phyloP scores from a whole-genome alignment of 164 flowering plant genomes.

The Euptelea pleiosperma region DNA sequence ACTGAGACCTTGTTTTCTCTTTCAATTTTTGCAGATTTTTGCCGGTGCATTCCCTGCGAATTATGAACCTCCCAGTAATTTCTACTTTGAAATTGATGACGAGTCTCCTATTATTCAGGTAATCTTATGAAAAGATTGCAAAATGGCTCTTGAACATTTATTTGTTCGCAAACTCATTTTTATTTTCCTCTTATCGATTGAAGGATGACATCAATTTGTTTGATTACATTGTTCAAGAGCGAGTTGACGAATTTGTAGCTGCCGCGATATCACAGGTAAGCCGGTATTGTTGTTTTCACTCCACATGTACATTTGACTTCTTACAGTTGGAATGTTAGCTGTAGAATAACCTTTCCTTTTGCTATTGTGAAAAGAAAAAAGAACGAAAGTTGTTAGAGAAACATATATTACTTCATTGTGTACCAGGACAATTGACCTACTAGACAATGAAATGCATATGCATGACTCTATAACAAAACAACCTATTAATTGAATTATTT shows the following conservation, averaged over 20 bases:
- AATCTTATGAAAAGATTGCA: background rate
- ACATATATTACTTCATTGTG: no score
- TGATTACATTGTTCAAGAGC: conserved; percentile 93
- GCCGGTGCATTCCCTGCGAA: conserved; percentile 54
- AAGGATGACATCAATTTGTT: conserved; percentile 56
- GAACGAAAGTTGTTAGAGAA: no score
- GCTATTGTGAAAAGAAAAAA: no score
- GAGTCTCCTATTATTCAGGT: conserved; percentile 64
- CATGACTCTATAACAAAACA: no score
- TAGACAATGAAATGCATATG: no score
- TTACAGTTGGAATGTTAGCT: no score
- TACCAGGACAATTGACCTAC: no score
- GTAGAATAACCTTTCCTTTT: no score
- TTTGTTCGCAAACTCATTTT: conserved; percentile 2
- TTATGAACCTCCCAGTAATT: conserved; percentile 62
- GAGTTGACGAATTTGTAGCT: conserved; percentile 85
- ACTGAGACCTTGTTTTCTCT: background rate
- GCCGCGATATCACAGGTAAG: conserved; percentile 81
- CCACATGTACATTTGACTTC: background rate
- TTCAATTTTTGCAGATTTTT: conserved; percentile 43
- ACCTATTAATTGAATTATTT: no score
- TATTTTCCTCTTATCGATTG: conserved; percentile 10
- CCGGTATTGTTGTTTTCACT: background rate
- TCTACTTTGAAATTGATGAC: conserved; percentile 58
- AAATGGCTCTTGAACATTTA: background rate